Evolutionary conservation across 164 flowering plant genomes (phyloP).

Genomic region (Platanus orientalis): DNA sequence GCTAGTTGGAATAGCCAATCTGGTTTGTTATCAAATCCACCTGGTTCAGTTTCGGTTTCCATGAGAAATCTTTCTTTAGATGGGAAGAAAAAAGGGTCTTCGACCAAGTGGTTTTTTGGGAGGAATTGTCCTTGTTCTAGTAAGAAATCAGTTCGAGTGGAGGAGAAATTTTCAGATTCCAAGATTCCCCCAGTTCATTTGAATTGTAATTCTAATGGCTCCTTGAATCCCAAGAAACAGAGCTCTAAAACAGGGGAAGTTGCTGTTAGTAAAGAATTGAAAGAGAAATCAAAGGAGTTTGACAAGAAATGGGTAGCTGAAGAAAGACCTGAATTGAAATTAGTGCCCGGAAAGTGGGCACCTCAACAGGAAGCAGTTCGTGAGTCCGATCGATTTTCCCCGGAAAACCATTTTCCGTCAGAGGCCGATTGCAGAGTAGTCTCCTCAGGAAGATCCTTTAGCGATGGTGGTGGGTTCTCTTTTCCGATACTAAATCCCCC

Average conservation of each 20-base stretch:
- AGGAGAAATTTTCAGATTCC: no score
- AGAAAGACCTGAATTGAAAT: conserved; percentile 6
- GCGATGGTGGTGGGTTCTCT: conserved; percentile 33
- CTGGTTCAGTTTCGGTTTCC: conserved; percentile 44
- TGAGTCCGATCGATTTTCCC: conserved; percentile 10
- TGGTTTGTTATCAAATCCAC: conserved; percentile 63
- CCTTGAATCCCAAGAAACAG: no score
- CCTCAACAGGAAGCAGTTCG: conserved; percentile 1
- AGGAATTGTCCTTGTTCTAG: conserved; percentile 70
- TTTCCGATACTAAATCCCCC: conserved; percentile 42
- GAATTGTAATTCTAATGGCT: no score
- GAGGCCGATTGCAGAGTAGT: conserved; percentile 21
- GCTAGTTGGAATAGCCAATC: conserved; percentile 96
- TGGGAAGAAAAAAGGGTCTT: conserved; percentile 17
- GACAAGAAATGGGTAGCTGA: neutral
- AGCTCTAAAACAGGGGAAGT: no score
- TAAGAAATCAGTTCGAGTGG: no score
- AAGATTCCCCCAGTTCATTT: no score
- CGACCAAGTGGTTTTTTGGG: conserved; percentile 44
- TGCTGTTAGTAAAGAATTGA: no score
- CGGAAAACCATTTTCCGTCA: conserved; percentile 9
- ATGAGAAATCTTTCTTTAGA: conserved; percentile 21
- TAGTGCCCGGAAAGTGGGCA: conserved; percentile 7
- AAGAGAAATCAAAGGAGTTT: no score
- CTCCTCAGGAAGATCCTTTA: conserved; percentile 20